These are phyloP conservation scores for Claviceps sp. DNA, from an alignment of 2,329 filamentous ascomycete genomes.

Conservation along the genomic window DNA sequence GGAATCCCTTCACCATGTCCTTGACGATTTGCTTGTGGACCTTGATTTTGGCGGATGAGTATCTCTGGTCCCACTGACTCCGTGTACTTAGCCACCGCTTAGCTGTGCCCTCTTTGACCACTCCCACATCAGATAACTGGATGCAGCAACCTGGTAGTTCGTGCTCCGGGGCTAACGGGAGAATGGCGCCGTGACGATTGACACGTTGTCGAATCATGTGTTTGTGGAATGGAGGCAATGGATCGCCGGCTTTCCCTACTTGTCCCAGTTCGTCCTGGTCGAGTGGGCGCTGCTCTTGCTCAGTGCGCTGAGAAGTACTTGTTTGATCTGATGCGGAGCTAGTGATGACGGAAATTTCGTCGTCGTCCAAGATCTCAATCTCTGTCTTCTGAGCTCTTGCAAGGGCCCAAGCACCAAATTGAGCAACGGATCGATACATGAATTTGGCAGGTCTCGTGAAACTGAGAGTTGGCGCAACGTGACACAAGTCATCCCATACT, in stretches of 20 bases:
- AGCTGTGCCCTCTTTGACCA: constrained; percentile 68
- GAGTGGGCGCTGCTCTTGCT: constrained; percentile 6
- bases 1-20: constrained; percentile 60
- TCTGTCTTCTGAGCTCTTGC: constrained; percentile 66
- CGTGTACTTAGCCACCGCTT: constrained; percentile 73
- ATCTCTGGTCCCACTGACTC: constrained; percentile 59
- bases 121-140: constrained; percentile 52
- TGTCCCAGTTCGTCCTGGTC: constrained; percentile 16
- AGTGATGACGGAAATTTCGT: constrained; percentile 63
- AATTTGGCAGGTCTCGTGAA: constrained; percentile 93
- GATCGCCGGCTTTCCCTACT: constrained; percentile 80
- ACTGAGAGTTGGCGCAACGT: constrained; percentile 83
- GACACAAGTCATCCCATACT: constrained; percentile 91
- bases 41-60: constrained; percentile 51
- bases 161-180: constrained; percentile 48
- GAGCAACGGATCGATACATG: constrained; percentile 86
- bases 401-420: constrained; percentile 86
- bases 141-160: constrained; percentile 55
- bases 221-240: constrained; percentile 62
- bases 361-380: constrained; percentile 73
- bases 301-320: constrained; percentile 11
- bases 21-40: constrained; percentile 61
- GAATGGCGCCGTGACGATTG: constrained; percentile 62
- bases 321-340: constrained; percentile 30
- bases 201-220: constrained; percentile 91